Evolutionary conservation across 148 eudicot species (phyloP).

Genomic region (Chenopodium quinoa): DNA sequence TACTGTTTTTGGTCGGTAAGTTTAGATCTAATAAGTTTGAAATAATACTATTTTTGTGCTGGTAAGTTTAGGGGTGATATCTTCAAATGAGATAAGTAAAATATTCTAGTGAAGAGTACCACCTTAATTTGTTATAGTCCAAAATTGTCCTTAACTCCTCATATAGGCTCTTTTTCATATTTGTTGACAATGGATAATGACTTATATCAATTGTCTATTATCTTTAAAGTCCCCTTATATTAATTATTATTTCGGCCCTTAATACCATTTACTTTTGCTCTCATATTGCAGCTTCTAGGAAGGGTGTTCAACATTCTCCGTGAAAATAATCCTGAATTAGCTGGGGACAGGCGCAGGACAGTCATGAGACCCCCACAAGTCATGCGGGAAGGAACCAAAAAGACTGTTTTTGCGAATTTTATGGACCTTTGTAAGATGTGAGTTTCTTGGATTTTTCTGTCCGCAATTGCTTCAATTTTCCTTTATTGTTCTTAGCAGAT

Average conservation of each 20-base stretch:
- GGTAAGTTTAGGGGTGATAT: too few relatives aligned
- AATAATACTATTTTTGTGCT: too few relatives aligned
- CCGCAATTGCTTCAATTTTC: not conserved
- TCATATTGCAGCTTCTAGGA: constrained; percentile 64
- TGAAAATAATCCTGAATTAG: constrained; percentile 91
- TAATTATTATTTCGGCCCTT: not conserved
- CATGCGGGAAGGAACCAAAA: constrained; percentile 96
- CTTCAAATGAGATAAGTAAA: too few relatives aligned
- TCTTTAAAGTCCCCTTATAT: too few relatives aligned
- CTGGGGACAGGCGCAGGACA: constrained; percentile 88
- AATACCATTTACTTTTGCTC: not conserved
- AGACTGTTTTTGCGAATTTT: constrained; percentile 89
- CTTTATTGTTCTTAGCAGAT: not conserved
- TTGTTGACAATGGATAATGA: too few relatives aligned
- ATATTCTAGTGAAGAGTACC: too few relatives aligned
- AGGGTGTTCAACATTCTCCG: constrained; percentile 84
- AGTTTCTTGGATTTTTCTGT: not conserved
- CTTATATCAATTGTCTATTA: too few relatives aligned
- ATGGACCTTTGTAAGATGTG: constrained; percentile 93
- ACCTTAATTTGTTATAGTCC: too few relatives aligned
- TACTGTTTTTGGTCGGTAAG: too few relatives aligned
- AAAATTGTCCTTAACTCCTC: too few relatives aligned
- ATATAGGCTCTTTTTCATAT: too few relatives aligned
- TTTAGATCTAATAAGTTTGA: too few relatives aligned
- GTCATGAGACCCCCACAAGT: constrained; percentile 99